Evolutionary conservation across 2,329 filamentous ascomycete species (phyloP).

Genomic region (Neonectria hederae): DNA sequence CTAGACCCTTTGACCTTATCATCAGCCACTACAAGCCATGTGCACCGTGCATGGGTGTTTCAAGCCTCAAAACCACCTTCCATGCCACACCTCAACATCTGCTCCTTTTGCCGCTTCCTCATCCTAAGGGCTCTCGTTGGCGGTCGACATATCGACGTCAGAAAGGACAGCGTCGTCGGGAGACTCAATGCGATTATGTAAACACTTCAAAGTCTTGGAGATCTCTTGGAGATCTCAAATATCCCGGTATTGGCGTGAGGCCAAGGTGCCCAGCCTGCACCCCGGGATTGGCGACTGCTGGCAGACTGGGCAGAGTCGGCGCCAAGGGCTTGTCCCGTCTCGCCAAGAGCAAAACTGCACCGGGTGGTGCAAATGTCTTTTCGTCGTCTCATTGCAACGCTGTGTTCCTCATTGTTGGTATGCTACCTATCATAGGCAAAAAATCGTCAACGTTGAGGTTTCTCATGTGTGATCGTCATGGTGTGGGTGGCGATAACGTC

Average conservation of each 20-base stretch:
- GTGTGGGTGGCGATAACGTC: neutral
- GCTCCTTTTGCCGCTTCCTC: neutral
- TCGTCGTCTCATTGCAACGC: neutral
- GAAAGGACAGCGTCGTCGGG: neutral
- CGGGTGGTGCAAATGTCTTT: constrained; percentile 37
- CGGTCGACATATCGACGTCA: neutral
- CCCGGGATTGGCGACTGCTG: constrained; percentile 21
- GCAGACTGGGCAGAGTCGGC: constrained; percentile 20
- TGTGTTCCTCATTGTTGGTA: neutral
- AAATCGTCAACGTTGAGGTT: too few relatives aligned
- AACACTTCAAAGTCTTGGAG: constrained; percentile 30
- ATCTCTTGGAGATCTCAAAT: constrained; percentile 17
- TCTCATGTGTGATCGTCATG: neutral
- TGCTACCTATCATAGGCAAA: neutral
- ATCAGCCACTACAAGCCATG: constrained; percentile 4
- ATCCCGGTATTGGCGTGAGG: constrained; percentile 29
- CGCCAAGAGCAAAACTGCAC: constrained; percentile 39
- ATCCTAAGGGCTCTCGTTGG: neutral
- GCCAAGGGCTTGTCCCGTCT: constrained; percentile 35
- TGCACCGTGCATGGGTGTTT: constrained; percentile 1
- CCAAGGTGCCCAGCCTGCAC: constrained; percentile 41
- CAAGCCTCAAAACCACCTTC: neutral
- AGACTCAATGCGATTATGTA: constrained; percentile 10
- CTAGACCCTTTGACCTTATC: constrained; percentile 18
- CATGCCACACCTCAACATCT: neutral